Percentiles rank a stretch among this genome's conserved stretches.
Evolutionary conservation across 176 grass and related monocot genomes (phyloP).

Genomic region (Cenchrus purpureus): DNA sequence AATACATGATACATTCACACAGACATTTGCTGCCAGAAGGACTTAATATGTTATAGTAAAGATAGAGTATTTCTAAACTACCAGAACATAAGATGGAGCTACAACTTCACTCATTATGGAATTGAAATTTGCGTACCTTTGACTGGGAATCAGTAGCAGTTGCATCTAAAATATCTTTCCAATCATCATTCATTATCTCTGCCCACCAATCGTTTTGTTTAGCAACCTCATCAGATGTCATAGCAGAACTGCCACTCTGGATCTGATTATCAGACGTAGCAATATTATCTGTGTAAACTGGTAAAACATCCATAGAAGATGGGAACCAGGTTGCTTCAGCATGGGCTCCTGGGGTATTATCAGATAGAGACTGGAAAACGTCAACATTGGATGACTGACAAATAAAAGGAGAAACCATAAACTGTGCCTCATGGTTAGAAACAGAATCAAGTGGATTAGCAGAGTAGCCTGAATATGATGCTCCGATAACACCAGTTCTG

Average conservation of each 20-base stretch:
- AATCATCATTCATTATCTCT: slow-evolving; percentile 82
- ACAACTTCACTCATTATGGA: slow-evolving; percentile 23
- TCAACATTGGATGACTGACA: slow-evolving; percentile 48
- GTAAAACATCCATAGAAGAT: slow-evolving; percentile 47
- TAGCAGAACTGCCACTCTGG: slow-evolving; percentile 31
- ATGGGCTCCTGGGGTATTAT: slow-evolving; percentile 48
- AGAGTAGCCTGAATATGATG: slow-evolving; percentile 57
- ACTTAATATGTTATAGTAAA: slow-evolving; percentile 23
- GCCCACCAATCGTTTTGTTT: slow-evolving; percentile 85
- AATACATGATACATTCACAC: not conserved
- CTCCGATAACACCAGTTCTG: slow-evolving; percentile 35
- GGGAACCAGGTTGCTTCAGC: slow-evolving; percentile 51
- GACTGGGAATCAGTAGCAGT: slow-evolving; percentile 53
- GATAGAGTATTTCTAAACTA: slow-evolving; percentile 24
- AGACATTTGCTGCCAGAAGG: not conserved
- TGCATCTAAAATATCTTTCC: slow-evolving; percentile 82
- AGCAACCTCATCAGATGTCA: slow-evolving; percentile 57
- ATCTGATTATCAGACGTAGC: slow-evolving; percentile 44
- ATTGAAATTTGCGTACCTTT: slow-evolving; percentile 55
- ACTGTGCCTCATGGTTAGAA: slow-evolving; percentile 45
- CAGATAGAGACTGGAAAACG: slow-evolving; percentile 45
- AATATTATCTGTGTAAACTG: slow-evolving; percentile 50
- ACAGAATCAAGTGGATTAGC: slow-evolving; percentile 40
- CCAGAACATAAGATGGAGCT: slow-evolving; percentile 21
- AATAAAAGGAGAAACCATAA: slow-evolving; percentile 55